These are phyloP conservation scores for Suhomyces coccinellae DNA, from an alignment of 1,139 yeast genomes.

Conservation along the genomic window DNA sequence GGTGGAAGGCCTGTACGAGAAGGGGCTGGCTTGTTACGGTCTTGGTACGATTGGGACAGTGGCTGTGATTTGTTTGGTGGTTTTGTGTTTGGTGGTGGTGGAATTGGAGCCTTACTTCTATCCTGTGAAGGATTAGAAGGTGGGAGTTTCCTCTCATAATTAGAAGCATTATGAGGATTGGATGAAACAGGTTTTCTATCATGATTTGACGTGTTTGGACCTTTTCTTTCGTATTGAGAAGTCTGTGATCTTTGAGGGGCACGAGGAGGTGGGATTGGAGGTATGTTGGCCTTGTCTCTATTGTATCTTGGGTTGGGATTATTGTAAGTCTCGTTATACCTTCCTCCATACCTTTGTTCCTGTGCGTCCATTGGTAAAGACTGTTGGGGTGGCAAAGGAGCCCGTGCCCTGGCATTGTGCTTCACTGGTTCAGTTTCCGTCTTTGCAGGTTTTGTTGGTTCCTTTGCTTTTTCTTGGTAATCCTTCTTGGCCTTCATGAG, in stretches of 20 bases:
- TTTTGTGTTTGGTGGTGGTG: slow-evolving; percentile 5
- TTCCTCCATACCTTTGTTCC: slow-evolving; percentile 7
- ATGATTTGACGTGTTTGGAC: slow-evolving; percentile 5
- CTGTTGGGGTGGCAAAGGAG: slow-evolving; percentile 16
- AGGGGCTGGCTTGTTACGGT: slow-evolving; percentile 3
- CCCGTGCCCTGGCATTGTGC: slow-evolving; percentile 3
- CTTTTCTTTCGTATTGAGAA: slow-evolving; percentile 7
- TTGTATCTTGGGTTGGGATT: not conserved
- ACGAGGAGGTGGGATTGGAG: not conserved
- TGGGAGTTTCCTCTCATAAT: not conserved
- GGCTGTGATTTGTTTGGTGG: slow-evolving; percentile 3
- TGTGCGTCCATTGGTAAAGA: slow-evolving; percentile 7
- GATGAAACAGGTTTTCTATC: slow-evolving; percentile 1
- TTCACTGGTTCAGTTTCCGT: not conserved
- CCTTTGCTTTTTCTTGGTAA: slow-evolving; percentile 16
- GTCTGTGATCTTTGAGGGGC: slow-evolving; percentile 2
- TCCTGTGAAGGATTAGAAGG: not conserved
- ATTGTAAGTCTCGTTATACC: slow-evolving; percentile 8
- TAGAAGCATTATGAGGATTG: not conserved
- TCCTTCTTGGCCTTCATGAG: slow-evolving; percentile 29
- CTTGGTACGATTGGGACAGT: slow-evolving; percentile 2
- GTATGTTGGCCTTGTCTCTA: slow-evolving; percentile 3
- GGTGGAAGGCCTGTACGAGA: slow-evolving; percentile 18
- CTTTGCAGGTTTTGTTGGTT: slow-evolving; percentile 6
- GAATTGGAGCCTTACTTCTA: slow-evolving; percentile 4